Evolutionary conservation across 164 flowering plant genomes (phyloP), one percentile per base, ranked within the genome.

Genomic region (Aristolochia californica): DNA sequence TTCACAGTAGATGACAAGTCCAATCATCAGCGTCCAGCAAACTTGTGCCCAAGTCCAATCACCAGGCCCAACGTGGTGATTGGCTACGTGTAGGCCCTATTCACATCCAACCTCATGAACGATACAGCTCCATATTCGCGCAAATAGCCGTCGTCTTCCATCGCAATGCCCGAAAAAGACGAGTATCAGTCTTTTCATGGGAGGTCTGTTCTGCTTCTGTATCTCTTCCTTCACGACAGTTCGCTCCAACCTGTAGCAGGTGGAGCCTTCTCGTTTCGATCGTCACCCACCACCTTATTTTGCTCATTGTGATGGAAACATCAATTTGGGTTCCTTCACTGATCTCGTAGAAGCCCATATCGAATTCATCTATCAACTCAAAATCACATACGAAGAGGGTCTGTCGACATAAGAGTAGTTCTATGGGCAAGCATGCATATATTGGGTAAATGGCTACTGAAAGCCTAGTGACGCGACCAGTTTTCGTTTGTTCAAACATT

Each of bases 351-450:
- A 85, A 55, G 84, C 72, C 84, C 84, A 86, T 67, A 74, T 86
- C 94, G 4, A 89, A 78, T 20, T 87, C 91, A 64, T 86, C 90
- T 4, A 86, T 18, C 11, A 89, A 53, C 48, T 86, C 97, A 67
- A 76, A 78, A 16, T 79, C 87, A 5, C 43, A 75, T 0, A 84
- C 72, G 5, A 77, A 16, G 2, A 86, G 88, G 7, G 65, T 74
- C 68, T 86, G 94, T 43, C 69, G 53, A 45, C 27, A 50, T 10
- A 50, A n/a, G n/a, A n/a, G n/a, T n/a, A n/a, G n/a, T n/a, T n/a
- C n/a, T n/a, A n/a, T n/a, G n/a, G 5, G 40, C 40, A 34, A 5
- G 40, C 10, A 34, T 12, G 23, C 22, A 22, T 7, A 20, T 18
- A 24, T 15, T 50, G 54, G 26, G 26, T 4, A 13, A 13, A 9